Evolutionary conservation across 345 rosid genomes (phyloP).

Genomic region (Populus davidiana): DNA sequence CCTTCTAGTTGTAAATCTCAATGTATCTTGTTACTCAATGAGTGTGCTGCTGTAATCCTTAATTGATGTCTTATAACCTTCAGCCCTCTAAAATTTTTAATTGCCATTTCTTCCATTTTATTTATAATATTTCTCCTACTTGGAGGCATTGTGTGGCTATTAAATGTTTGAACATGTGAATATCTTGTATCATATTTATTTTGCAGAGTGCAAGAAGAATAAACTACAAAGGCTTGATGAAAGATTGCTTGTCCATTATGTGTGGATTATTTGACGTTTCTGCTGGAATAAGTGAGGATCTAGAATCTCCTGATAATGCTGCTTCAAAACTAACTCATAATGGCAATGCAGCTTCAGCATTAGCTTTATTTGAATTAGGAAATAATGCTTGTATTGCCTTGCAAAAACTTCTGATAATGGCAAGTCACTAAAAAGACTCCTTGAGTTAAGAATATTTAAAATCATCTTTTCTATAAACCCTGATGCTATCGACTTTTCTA

Average conservation of each 20-base stretch:
- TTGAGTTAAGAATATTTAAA: background rate
- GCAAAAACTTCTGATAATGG: conserved; percentile 64
- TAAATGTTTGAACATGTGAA: conserved; percentile 1
- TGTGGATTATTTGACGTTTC: conserved; percentile 41
- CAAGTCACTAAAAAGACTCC: conserved; percentile 18
- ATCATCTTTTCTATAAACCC: background rate
- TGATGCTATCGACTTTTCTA: conserved; percentile 23
- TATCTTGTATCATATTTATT: conserved; percentile 7
- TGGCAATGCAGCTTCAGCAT: conserved; percentile 24
- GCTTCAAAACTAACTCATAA: conserved; percentile 26
- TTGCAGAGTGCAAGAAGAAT: conserved; percentile 72
- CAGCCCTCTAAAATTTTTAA: background rate
- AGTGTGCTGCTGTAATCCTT: background rate
- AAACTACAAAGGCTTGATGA: conserved; percentile 59
- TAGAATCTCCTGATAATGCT: conserved; percentile 16
- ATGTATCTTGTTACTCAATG: conserved; percentile 1
- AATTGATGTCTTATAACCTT: background rate
- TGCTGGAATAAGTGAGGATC: conserved; percentile 16
- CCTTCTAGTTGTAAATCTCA: background rate
- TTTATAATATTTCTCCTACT: background rate
- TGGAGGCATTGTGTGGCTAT: background rate
- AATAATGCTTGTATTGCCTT: conserved; percentile 44
- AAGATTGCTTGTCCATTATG: conserved; percentile 56
- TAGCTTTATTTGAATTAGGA: conserved; percentile 48
- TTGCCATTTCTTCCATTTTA: background rate